These are phyloP conservation scores for Yarrowia bubula DNA, from an alignment of 805 yeast species.

Conservation along the genomic window DNA sequence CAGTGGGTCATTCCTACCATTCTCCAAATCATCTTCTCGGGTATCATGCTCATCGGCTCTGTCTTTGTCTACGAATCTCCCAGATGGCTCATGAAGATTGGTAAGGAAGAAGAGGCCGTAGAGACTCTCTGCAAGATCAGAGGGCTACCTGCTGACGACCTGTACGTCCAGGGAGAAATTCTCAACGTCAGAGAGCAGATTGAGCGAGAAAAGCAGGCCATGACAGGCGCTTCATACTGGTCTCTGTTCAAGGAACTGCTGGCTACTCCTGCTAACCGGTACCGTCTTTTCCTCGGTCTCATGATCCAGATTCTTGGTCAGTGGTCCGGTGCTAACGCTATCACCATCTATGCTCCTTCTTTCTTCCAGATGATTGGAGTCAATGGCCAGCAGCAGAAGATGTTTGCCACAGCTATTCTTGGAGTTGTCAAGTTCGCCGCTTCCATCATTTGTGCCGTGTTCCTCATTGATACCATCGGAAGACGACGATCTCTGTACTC, in stretches of 20 bases:
- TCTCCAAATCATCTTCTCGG: constrained; percentile 44
- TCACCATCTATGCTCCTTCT: constrained; percentile 58
- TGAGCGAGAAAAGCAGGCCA: constrained; percentile 40
- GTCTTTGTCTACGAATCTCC: constrained; percentile 51
- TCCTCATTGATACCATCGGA: constrained; percentile 54
- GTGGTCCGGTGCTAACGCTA: constrained; percentile 59
- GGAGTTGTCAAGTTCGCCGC: constrained; percentile 54
- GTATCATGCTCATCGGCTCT: constrained; percentile 46
- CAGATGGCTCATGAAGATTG: constrained; percentile 50
- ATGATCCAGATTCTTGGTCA: constrained; percentile 43
- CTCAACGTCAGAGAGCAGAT: constrained; percentile 52
- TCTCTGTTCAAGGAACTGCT: constrained; percentile 42
- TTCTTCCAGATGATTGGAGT: constrained; percentile 50
- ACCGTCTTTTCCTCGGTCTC: constrained; percentile 47
- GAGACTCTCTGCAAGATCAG: constrained; percentile 46
- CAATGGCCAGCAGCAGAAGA: constrained; percentile 41
- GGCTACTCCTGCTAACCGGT: constrained; percentile 40
- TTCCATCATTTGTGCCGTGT: constrained; percentile 52
- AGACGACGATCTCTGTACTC: constrained; percentile 50
- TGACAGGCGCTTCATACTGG: constrained; percentile 36
- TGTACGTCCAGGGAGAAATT: constrained; percentile 51
- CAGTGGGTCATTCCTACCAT: constrained; percentile 55
- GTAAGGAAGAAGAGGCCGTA: constrained; percentile 45
- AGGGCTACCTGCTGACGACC: constrained; percentile 47
- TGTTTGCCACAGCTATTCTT: constrained; percentile 51